phyloP scores from a whole-genome alignment of 1,284 basidiomycete genomes.

The Salmacisia buchloeana region DNA sequence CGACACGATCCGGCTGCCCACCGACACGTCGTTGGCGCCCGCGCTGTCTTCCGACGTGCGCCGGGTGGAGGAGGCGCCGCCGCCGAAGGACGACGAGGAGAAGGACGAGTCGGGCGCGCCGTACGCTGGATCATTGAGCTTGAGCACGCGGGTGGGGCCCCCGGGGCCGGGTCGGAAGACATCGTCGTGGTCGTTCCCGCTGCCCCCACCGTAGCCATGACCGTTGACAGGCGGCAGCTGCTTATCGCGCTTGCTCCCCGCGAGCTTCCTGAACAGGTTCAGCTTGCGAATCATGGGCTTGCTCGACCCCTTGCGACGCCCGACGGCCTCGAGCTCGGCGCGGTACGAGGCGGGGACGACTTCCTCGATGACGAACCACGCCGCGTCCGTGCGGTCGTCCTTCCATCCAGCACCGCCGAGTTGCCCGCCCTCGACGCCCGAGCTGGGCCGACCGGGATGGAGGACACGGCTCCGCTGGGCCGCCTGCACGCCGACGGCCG shows the following conservation, averaged over 20 bases:
- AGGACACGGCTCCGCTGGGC: not conserved
- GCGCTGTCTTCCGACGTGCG: conserved; percentile 4
- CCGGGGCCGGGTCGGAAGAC: conserved; percentile 31
- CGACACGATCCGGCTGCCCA: conserved; percentile 19
- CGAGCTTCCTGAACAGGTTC: conserved; percentile 35
- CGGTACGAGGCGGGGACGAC: conserved; percentile 44
- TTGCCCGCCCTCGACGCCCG: not conserved
- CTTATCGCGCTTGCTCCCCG: conserved; percentile 14
- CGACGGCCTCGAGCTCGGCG: conserved; percentile 30
- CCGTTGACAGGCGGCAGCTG: conserved; percentile 1
- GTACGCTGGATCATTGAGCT: conserved; percentile 20
- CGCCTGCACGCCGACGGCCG: conserved; percentile 21
- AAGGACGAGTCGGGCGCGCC: not conserved
- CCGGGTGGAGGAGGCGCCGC: not conserved
- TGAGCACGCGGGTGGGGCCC: conserved; percentile 31
- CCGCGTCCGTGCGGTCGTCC: conserved; percentile 31
- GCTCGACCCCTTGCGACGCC: conserved; percentile 23
- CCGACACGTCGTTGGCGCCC: not conserved
- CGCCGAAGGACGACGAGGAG: not conserved
- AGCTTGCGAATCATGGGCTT: conserved; percentile 45
- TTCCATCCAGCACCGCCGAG: not conserved
- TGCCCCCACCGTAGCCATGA: conserved; percentile 1
- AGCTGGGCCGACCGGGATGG: not conserved
- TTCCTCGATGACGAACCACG: conserved; percentile 48
- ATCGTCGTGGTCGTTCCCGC: conserved; percentile 17